phyloP scores from a whole-genome alignment of 768 basidiomycete species.

The Tricholoma matsutake region DNA sequence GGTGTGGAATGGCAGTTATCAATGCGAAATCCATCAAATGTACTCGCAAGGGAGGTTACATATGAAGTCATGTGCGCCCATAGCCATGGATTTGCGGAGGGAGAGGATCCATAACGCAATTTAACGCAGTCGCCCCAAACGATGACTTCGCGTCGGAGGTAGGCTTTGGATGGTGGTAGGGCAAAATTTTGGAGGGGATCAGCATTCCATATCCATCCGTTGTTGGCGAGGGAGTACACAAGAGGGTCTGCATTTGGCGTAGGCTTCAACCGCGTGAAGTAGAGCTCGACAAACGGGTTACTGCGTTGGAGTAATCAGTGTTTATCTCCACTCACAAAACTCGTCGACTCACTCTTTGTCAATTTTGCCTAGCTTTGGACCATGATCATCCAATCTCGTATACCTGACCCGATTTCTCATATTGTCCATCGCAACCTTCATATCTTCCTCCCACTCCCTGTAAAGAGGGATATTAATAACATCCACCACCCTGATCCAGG shows the following conservation, averaged over 20 bases:
- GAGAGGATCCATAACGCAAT: slow-evolving; percentile 83
- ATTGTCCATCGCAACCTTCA: slow-evolving; percentile 65
- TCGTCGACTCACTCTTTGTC: slow-evolving; percentile 52
- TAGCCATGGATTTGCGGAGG: slow-evolving; percentile 86
- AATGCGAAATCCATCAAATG: slow-evolving; percentile 95
- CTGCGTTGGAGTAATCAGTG: slow-evolving; percentile 36
- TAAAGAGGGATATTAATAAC: slow-evolving; percentile 89
- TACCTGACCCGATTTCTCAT: slow-evolving; percentile 79
- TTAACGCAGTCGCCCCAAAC: slow-evolving; percentile 99
- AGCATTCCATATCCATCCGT: slow-evolving; percentile 99
- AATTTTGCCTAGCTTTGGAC: slow-evolving; percentile 83
- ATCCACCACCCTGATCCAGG: slow-evolving; percentile 79
- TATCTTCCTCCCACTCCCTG: slow-evolving; percentile 82
- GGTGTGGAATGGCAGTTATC: slow-evolving; percentile 99
- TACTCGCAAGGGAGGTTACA: slow-evolving; percentile 71
- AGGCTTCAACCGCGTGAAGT: slow-evolving; percentile 81
- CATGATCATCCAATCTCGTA: slow-evolving; percentile 75
- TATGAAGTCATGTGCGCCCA: slow-evolving; percentile 92
- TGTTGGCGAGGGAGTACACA: slow-evolving; percentile 87
- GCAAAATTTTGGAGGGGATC: slow-evolving; percentile 96
- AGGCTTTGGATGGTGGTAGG: slow-evolving; percentile 86
- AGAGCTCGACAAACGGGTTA: slow-evolving; percentile 81
- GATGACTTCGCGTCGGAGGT: slow-evolving; percentile 93
- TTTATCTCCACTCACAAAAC: not conserved
- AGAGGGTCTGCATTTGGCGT: slow-evolving; percentile 41